Evolutionary conservation across 495 filamentous ascomycete species (phyloP).

Genomic region (Melanomma pulvis-pyrius): DNA sequence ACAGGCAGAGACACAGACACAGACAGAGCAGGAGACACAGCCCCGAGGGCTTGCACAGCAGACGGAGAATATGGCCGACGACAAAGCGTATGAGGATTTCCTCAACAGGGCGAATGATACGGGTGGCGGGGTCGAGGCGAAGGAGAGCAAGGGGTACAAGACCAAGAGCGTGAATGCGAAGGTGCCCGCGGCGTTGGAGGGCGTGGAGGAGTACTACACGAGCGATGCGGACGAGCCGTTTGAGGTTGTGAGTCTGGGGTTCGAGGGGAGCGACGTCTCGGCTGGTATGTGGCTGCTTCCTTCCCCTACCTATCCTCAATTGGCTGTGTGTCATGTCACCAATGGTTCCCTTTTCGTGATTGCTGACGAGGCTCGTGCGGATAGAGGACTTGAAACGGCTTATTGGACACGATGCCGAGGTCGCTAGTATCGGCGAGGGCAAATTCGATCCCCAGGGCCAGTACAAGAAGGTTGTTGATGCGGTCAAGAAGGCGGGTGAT

Average conservation of each 20-base stretch:
- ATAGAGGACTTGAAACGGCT: slow-evolving; percentile 61
- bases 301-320: neutral
- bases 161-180: slow-evolving; percentile 53
- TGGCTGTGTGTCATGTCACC: neutral
- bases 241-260: slow-evolving; percentile 69
- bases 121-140: slow-evolving; percentile 48
- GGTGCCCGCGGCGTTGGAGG: slow-evolving; percentile 61
- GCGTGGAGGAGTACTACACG: slow-evolving; percentile 66
- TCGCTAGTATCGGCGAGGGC: slow-evolving; percentile 56
- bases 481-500: slow-evolving; percentile 56
- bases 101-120: slow-evolving; percentile 82
- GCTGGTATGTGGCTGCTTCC: slow-evolving; percentile 38
- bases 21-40: too few relatives aligned
- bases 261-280: slow-evolving; percentile 50
- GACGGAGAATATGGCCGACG: slow-evolving; percentile 74
- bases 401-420: slow-evolving; percentile 56
- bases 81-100: slow-evolving; percentile 79
- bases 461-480: slow-evolving; percentile 61
- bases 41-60: too few relatives aligned
- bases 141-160: slow-evolving; percentile 34
- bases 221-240: slow-evolving; percentile 87
- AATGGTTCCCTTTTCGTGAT: neutral
- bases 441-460: slow-evolving; percentile 66
- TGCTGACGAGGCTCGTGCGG: neutral
- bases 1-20: too few relatives aligned